These are phyloP conservation scores for Hypericum androsaemum DNA, from an alignment of 345 rosid species.

Conservation along the genomic window DNA sequence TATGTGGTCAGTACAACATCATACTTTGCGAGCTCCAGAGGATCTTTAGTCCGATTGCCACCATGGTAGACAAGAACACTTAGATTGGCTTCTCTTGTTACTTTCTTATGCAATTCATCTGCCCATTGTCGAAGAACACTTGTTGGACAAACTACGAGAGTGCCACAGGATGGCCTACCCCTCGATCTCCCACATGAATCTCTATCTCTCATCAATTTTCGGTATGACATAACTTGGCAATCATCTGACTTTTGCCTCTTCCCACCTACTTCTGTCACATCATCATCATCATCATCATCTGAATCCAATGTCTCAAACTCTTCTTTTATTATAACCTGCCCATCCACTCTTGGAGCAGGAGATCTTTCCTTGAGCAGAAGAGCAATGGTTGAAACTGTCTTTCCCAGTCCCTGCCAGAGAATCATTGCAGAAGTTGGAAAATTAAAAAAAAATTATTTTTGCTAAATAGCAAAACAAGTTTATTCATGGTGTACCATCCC, in stretches of 20 bases:
- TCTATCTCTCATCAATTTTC: constrained; percentile 11
- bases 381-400: constrained; percentile 89
- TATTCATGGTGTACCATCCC: background rate
- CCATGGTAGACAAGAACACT: constrained; percentile 89
- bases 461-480: background rate
- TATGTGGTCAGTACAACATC: constrained; percentile 95
- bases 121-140: constrained; percentile 96
- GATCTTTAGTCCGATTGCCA: constrained; percentile 80
- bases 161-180: constrained; percentile 92
- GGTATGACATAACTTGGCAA: constrained; percentile 18
- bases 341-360: constrained; percentile 28
- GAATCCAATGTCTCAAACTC: constrained; percentile 52
- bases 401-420: constrained; percentile 79
- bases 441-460: constrained; percentile 14
- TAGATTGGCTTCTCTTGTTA: constrained; percentile 51
- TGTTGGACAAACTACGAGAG: constrained; percentile 94
- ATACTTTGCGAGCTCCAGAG: constrained; percentile 62
- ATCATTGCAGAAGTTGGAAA: background rate
- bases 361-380: constrained; percentile 80
- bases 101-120: constrained; percentile 76
- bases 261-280: constrained; percentile 16
- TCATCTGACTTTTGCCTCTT: constrained; percentile 20
- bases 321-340: constrained; percentile 23
- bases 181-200: constrained; percentile 25
- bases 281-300: constrained; percentile 57